These are phyloP conservation scores for Chlorella sp. DNA, from an alignment of 139 green algal genomes.

Conservation along the genomic window DNA sequence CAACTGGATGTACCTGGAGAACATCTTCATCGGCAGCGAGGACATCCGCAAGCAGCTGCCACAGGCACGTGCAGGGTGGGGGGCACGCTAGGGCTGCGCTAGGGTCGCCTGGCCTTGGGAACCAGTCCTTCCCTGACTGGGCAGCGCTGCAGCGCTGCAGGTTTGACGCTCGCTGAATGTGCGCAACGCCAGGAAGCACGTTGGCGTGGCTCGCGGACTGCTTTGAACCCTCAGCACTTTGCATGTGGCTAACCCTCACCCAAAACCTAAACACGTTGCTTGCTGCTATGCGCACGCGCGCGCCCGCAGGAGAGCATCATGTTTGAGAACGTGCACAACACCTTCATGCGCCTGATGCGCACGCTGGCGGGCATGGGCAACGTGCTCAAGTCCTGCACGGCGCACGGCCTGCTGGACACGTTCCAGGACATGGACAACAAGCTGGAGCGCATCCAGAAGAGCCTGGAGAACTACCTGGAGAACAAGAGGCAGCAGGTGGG, in stretches of 20 bases:
- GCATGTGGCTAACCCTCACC: too few species aligned
- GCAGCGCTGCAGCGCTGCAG: too few species aligned
- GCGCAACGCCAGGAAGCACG: too few species aligned
- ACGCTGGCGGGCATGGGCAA: constrained; percentile 31
- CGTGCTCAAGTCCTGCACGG: constrained; percentile 43
- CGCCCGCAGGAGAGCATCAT: constrained; percentile 55
- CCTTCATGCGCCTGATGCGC: constrained; percentile 56
- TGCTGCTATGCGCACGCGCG: too few species aligned
- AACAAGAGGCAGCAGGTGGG: constrained; percentile 64
- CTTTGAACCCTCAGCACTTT: too few species aligned
- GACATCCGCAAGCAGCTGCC: constrained; percentile 90
- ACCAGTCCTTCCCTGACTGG: too few species aligned
- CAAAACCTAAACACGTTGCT: too few species aligned
- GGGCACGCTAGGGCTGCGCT: too few species aligned
- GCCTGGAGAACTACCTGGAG: constrained; percentile 84
- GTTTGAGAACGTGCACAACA: constrained; percentile 65
- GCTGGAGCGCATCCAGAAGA: constrained; percentile 87
- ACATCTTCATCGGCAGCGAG: constrained; percentile 86
- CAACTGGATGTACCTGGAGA: constrained; percentile 90
- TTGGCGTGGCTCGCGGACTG: too few species aligned
- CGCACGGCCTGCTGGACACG: constrained; percentile 47
- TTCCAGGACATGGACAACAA: constrained; percentile 81
- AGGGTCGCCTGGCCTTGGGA: too few species aligned
- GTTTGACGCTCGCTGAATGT: too few species aligned
- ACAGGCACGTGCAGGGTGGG: too few species aligned